A percentile compares a stretch with the other conserved stretches of the same genome.
Conservation (phyloP, 495 filamentous ascomycete species). For the Neurospora sp. region DNA sequence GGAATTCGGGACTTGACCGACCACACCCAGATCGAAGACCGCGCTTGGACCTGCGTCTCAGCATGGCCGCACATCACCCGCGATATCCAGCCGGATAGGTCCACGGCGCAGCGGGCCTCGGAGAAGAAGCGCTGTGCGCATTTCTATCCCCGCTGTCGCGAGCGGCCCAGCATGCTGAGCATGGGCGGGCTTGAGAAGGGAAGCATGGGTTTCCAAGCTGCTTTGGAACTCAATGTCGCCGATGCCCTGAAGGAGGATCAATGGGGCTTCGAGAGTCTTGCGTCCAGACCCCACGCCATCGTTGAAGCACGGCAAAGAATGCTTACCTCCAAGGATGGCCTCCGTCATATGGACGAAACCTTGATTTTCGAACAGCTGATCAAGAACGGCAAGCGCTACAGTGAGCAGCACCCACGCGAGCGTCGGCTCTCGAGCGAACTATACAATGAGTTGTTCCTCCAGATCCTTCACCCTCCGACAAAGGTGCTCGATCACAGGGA, state of each 20-base stretch:
- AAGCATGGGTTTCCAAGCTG: slow-evolving; percentile 64
- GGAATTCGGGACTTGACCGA: slow-evolving; percentile 54
- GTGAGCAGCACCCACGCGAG: slow-evolving; percentile 25
- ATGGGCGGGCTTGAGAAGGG: slow-evolving; percentile 63
- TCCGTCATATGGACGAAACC: slow-evolving; percentile 42
- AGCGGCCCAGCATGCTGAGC: slow-evolving; percentile 65
- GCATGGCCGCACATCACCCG: slow-evolving; percentile 40
- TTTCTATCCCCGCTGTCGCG: slow-evolving; percentile 47
- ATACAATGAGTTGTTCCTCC: slow-evolving; percentile 51
- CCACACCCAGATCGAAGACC: slow-evolving; percentile 44
- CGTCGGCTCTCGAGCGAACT: slow-evolving; percentile 35
- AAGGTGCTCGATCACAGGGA: slow-evolving; percentile 45
- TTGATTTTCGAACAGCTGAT: slow-evolving; percentile 41
- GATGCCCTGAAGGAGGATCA: slow-evolving; percentile 48
- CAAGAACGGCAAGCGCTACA: slow-evolving; percentile 37
- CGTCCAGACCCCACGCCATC: slow-evolving; percentile 28
- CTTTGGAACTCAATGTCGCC: slow-evolving; percentile 55
- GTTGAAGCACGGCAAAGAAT: slow-evolving; percentile 40
- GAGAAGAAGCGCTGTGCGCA: slow-evolving; percentile 39
- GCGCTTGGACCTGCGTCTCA: slow-evolving; percentile 43
- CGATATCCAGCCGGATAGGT: slow-evolving; percentile 30
- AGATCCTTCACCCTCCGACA: slow-evolving; percentile 47
- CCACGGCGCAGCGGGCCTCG: slow-evolving; percentile 19
- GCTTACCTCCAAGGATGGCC: slow-evolving; percentile 35
- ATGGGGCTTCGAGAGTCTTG: slow-evolving; percentile 36